A percentile compares a stretch with the other conserved stretches of the same genome.
Conservation (phyloP, 129 eudicot genomes). For the Heracleum sosnowskyi region DNA sequence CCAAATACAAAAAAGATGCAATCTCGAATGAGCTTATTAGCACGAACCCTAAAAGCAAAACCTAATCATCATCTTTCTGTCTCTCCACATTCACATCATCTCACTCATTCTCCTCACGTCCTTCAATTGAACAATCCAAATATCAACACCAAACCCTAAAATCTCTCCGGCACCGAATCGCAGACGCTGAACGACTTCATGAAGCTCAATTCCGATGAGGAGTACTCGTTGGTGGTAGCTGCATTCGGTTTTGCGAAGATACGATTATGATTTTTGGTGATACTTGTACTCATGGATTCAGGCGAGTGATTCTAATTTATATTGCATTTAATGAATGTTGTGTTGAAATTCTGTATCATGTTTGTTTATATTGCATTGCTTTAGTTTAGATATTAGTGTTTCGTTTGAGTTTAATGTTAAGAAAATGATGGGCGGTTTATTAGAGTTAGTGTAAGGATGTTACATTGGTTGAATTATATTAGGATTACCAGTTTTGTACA, state of each 20-base stretch:
- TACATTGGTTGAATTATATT: background rate
- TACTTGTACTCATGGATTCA: slow-evolving; percentile 95
- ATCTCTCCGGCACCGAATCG: slow-evolving; percentile 68
- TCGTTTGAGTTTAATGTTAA: background rate
- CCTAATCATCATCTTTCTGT: slow-evolving; percentile 17
- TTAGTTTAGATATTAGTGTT: background rate
- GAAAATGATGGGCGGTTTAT: background rate
- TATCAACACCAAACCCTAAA: slow-evolving; percentile 57
- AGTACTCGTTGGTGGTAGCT: slow-evolving; percentile 85
- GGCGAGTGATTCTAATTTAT: slow-evolving; percentile 23
- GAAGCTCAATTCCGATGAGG: slow-evolving; percentile 32
- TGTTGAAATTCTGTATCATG: background rate
- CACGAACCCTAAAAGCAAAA: slow-evolving; percentile 33
- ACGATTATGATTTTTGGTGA: slow-evolving; percentile 95
- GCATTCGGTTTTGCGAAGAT: slow-evolving; percentile 92
- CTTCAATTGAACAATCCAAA: slow-evolving; percentile 1
- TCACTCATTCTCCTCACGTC: slow-evolving; percentile 28
- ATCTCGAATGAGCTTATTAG: slow-evolving; percentile 29
- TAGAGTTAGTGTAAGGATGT: too few relatives aligned
- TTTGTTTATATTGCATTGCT: background rate
- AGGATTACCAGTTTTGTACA: slow-evolving; percentile 83
- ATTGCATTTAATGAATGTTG: background rate
- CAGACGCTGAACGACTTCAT: slow-evolving; percentile 52
- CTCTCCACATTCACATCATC: slow-evolving; percentile 23
- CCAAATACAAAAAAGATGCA: slow-evolving; percentile 25